Evolutionary conservation across 2,329 filamentous ascomycete genomes (phyloP), one percentile per base, ranked within the genome.

Genomic region (Arthrobotrys sinensis): DNA sequence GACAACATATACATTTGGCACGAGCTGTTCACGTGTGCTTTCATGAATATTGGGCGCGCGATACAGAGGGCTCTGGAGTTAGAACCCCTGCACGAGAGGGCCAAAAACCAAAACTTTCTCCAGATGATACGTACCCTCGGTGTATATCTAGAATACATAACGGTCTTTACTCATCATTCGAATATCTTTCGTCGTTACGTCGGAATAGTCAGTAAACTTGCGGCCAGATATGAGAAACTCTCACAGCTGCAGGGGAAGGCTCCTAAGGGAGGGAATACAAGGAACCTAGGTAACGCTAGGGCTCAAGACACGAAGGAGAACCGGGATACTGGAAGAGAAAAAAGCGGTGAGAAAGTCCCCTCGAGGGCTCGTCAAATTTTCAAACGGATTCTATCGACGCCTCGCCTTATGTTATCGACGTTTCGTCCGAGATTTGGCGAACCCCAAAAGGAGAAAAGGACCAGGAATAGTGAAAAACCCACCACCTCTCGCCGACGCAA

Each of bases 1-100:
- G 32, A 38, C 1, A 57, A 57, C 16, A 8, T 57, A 14, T n/a
- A 57, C n/a, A 21, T 57, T n/a, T 57, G 52, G 52, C 32, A 38
- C 32, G 32, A 57, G 32, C 52, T 57, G 1, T 38, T 57, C 16
- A 57, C 1, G 11, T 57, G 52, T 10, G n/a, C 52, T 1, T 57
- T 57, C 52, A 4, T 6, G 2, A 57, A 57, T n/a, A 7, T 32
- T n/a, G 38, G 10, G n/a, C n/a, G 32, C 1, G 28, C n/a, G 4
- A 19, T 57, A 12, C 12, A 38, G 19, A 57, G 32, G 21, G n/a
- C 5, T 11, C 32, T 36, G 10, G 32, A 57, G 34, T 16, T 34
- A 5, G 8, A n/a, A 12, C 3, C 11, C 5, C 36, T 38, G 12
- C 36, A 38, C 8, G 36, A 38, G n/a, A 57, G 5, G 32, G 6